A percentile compares a stretch with the other conserved stretches of the same genome.
Evolutionary conservation across 306 rosid species (phyloP).

Genomic region (Benincasa hispida): DNA sequence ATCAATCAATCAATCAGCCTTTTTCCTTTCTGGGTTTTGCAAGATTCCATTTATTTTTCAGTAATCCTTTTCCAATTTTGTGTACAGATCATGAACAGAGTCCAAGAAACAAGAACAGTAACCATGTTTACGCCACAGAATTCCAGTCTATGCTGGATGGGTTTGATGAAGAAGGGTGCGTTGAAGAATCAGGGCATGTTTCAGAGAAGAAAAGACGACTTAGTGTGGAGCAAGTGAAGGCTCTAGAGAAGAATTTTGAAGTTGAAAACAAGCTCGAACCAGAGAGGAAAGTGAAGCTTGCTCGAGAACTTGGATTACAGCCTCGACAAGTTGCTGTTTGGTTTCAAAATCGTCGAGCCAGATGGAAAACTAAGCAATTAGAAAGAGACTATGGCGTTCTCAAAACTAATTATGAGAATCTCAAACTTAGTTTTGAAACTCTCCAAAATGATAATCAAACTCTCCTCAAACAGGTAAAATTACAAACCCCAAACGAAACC

Average conservation of each 20-base stretch:
- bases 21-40: neutral
- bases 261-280: conserved; percentile 97
- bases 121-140: conserved; percentile 35
- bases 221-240: conserved; percentile 78
- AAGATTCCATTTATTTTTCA: neutral
- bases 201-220: conserved; percentile 76
- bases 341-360: conserved; percentile 98
- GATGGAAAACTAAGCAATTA: conserved; percentile 93
- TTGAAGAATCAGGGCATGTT: conserved; percentile 43
- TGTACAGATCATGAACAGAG: conserved; percentile 21
- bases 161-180: conserved; percentile 67
- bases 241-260: conserved; percentile 91
- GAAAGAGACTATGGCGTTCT: conserved; percentile 84
- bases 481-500: neutral
- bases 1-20: neutral
- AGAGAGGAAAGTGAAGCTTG: conserved; percentile 71
- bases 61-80: neutral
- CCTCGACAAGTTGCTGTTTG: conserved; percentile 94
- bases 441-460: conserved; percentile 63
- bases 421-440: conserved; percentile 36
- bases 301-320: conserved; percentile 83
- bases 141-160: conserved; percentile 66
- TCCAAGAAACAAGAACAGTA: neutral
- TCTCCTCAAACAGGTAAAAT: conserved; percentile 52
- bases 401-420: conserved; percentile 50